Conservation (phyloP, 208 protist species). For the Leishmania gerbilli region DNA sequence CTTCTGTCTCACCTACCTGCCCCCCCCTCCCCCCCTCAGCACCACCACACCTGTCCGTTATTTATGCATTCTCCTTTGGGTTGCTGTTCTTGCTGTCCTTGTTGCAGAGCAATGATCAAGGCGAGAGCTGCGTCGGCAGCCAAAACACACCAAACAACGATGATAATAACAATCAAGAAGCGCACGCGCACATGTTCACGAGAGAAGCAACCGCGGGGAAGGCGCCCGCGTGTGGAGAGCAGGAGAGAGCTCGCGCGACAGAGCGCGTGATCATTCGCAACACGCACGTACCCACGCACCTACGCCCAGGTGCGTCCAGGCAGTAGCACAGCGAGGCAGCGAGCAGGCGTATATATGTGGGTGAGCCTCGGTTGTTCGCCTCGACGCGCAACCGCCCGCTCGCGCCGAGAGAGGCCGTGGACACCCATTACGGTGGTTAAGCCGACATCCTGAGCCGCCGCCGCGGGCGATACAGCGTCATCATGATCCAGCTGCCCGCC, state of each 20-base stretch:
- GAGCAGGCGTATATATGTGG: not conserved
- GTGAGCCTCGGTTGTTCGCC: too few relatives aligned
- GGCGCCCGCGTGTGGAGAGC: too few relatives aligned
- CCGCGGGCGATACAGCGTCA: slow-evolving; percentile 38
- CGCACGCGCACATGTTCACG: not conserved
- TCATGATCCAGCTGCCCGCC: slow-evolving; percentile 40
- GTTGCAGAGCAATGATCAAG: not conserved
- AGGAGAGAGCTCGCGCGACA: too few relatives aligned
- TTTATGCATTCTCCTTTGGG: not conserved
- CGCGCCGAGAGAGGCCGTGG: not conserved
- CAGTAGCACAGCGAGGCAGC: not conserved
- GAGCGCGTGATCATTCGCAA: too few relatives aligned
- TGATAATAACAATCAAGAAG: not conserved
- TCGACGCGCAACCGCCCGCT: not conserved
- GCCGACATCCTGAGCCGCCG: slow-evolving; percentile 7
- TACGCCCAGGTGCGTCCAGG: not conserved
- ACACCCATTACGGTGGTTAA: not conserved
- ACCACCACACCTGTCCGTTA: not conserved
- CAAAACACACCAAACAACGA: not conserved
- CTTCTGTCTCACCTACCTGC: not conserved
- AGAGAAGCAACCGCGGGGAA: not conserved
- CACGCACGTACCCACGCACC: not conserved
- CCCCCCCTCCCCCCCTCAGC: not conserved
- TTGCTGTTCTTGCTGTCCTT: not conserved
- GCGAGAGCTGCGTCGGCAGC: not conserved